A percentile compares a stretch with the other conserved stretches of the same genome.
phyloP scores from a whole-genome alignment of 2,329 filamentous ascomycete genomes.

The Teratosphaeria nubilosa region DNA sequence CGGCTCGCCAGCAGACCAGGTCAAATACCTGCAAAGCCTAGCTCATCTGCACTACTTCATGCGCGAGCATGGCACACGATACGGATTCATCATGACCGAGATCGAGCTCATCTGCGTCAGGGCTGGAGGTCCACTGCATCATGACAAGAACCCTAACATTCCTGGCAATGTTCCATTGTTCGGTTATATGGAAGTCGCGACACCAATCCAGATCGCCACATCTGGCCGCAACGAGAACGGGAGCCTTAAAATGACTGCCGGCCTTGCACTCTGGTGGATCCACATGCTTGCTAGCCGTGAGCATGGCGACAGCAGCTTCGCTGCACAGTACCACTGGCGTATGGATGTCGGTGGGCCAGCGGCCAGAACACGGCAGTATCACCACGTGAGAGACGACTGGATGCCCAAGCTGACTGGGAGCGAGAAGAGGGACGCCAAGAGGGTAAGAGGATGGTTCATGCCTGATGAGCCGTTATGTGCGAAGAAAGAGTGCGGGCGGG shows the following conservation, averaged over 20 bases:
- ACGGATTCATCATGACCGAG: constrained; percentile 93
- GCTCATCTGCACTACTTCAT: constrained; percentile 81
- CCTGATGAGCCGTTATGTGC: constrained; percentile 60
- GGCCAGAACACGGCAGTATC: constrained; percentile 61
- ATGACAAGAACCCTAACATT: constrained; percentile 16
- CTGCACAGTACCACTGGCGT: constrained; percentile 53
- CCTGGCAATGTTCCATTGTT: constrained; percentile 58
- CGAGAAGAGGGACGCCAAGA: constrained; percentile 68
- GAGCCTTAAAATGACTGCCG: constrained; percentile 52
- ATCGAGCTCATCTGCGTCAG: constrained; percentile 89
- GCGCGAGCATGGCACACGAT: constrained; percentile 86
- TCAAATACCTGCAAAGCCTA: constrained; percentile 80
- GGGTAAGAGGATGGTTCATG: constrained; percentile 62
- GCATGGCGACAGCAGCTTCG: constrained; percentile 42
- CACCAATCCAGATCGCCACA: constrained; percentile 42
- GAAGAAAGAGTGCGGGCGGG: constrained; percentile 56
- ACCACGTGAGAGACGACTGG: constrained; percentile 60
- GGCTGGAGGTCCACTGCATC: constrained; percentile 47
- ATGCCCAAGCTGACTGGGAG: constrained; percentile 63
- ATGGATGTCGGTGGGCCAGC: constrained; percentile 66
- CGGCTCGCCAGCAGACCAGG: constrained; percentile 58
- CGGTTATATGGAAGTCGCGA: constrained; percentile 70
- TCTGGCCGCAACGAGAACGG: constrained; percentile 26
- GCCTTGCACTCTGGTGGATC: constrained; percentile 66
- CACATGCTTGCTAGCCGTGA: constrained; percentile 54